Base-by-base conservation (phyloP, 192 early-diverging fungal species). In the Coemansia sp. region DNA sequence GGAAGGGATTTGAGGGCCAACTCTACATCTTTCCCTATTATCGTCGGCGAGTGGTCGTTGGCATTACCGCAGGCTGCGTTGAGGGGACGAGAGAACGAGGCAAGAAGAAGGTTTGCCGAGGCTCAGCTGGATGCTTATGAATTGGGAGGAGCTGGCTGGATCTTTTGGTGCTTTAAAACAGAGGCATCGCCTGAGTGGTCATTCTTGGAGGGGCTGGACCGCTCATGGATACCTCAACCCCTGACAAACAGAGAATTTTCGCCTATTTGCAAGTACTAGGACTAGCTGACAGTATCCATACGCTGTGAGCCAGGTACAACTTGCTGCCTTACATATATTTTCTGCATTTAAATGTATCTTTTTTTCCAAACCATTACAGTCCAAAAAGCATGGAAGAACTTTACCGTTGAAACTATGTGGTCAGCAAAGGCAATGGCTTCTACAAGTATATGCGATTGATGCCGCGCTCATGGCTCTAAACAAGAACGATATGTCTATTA, bases 81-180 rank as follows among this genome's bases (percentile, higher is more conserved):
- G 29, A 88, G 86, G 33, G 91, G 91, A 8, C 72, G 87, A 5
- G 62, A 79, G 52, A 84, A 87, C 8, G 86, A 90, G 67, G 88
- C 89, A 29, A 49, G 90, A 5, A 71, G 74, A 10, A 68, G 79
- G 22, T 91, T 90, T 78, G 84, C 89, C 63, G 82, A 86, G 41
- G 86, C 85, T 0, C 91, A 93, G 63, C 65, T 93, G 52, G 90
- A 91, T 71, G 86, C 91, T 0, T 93, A 88, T 65, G 89, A 91
- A 65, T 65, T 63, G 57, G 83, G 82, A 40, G 82, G 87, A 2
- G 75, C 86, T 33, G 91, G 90, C 0, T 92, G 91, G 90, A 84
- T 89, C 27, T 92, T 87, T 47, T 92, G 91, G 91, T 90, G 87
- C 67, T 91, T 90, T 71, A 92, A 92, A 69, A 89, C 90, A 0